Percentiles rank a stretch among this genome's conserved stretches.
Evolutionary conservation across 73 alveolate species (phyloP).

Genomic region (Uronychia binucleata): DNA sequence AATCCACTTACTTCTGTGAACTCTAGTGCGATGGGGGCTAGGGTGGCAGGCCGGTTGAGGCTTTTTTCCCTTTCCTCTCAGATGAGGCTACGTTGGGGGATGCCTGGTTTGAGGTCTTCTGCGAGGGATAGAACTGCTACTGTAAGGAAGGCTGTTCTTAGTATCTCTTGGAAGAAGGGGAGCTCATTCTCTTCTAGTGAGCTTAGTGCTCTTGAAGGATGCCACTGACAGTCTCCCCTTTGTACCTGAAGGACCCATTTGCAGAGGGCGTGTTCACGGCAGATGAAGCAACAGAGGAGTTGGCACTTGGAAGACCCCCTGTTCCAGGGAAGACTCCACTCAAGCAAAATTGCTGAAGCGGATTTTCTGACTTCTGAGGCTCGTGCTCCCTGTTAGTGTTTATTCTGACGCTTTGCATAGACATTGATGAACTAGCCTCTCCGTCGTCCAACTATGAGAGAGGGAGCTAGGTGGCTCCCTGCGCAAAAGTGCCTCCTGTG

Average conservation of each 20-base stretch:
- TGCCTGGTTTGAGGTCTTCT: background rate
- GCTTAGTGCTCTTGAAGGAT: background rate
- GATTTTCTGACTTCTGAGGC: background rate
- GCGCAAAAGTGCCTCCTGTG: no score
- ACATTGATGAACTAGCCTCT: no score
- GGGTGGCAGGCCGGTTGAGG: background rate
- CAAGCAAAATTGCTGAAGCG: background rate
- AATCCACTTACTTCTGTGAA: background rate
- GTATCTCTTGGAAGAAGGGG: background rate
- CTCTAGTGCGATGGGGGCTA: background rate
- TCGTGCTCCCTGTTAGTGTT: background rate
- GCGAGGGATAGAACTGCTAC: background rate
- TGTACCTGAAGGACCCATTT: background rate
- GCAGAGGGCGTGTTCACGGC: background rate
- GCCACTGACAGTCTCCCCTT: background rate
- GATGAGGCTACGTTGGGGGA: conserved; percentile 1
- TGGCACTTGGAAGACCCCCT: background rate
- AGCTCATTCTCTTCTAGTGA: background rate
- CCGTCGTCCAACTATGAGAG: no score
- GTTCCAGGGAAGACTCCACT: background rate
- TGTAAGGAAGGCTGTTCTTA: background rate
- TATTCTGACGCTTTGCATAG: no score
- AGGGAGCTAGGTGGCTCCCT: no score
- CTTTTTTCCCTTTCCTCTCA: background rate
- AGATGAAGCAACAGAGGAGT: background rate